Evolutionary conservation across 2,329 filamentous ascomycete species (phyloP), one percentile per base, ranked within the genome.

Genomic region (Neopestalotiopsis sp.): DNA sequence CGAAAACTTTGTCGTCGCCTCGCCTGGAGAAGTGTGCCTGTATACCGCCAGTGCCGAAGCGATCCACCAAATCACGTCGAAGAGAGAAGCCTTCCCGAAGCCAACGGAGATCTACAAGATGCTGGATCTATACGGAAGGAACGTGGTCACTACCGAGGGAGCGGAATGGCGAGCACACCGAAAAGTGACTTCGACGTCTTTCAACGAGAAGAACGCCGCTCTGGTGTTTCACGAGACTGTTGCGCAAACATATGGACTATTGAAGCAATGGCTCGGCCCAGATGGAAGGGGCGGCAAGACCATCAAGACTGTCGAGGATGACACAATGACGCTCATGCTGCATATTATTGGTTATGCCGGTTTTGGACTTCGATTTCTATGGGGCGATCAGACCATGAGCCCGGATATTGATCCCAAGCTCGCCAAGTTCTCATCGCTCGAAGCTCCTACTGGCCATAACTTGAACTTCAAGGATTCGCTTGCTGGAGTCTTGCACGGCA

Each of bases 191-290:
- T 88, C 90, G 34, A 89, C 92, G 0, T 89, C 89, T 4, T 95
- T 95, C 79, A 93, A 91, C 68, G 93, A 95, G 81, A 90, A 87
- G 80, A 95, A 94, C 78, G 91, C 93, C 67, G 84, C 86, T 14
- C 78, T 92, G 32, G 89, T 92, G 1, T 93, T 90, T 79, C 81
- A 81, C 9, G 90, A 93, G 76, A 85, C 87, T 1, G 82, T 92
- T 28, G 72, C 84, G 68, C 92, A 95, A 81, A 87, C 91, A 0
- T 81, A 87, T 70, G 85, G 86, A 13, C 87, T 93, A 87, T 74
- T 92, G 38, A 77, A 80, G 45, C 83, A 84, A 62, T 93, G 90
- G 89, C 80, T 87, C 5, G 83, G 81, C 0, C 74, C 78, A 4
- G 78, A 82, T 42, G 80, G 79, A 3, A 71, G 76, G 67, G 81